Percentiles rank a stretch among this genome's conserved stretches.
These are phyloP conservation scores for Schizopora paradoxa DNA, from an alignment of 1,284 basidiomycete genomes.

Conservation along the genomic window DNA sequence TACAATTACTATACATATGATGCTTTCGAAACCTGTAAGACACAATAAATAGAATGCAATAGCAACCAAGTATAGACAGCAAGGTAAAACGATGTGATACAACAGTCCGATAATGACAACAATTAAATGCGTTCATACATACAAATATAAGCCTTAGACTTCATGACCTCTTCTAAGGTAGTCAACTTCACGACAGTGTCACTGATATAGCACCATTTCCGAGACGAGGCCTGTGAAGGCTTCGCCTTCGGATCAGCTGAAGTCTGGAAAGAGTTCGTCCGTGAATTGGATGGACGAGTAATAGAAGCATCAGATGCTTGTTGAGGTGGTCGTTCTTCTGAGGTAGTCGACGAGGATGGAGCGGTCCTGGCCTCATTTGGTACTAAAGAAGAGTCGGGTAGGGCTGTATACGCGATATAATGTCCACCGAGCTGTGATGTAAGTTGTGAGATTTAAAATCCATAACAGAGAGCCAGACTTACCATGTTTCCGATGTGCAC, in stretches of 20 bases:
- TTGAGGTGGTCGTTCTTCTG: not conserved
- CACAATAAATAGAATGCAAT: no score
- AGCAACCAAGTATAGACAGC: no score
- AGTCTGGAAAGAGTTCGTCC: conserved; percentile 17
- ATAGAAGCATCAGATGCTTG: not conserved
- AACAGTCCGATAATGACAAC: not conserved
- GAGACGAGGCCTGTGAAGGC: conserved; percentile 22
- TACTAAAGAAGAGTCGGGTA: conserved; percentile 31
- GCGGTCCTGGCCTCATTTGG: not conserved
- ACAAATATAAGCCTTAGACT: conserved; percentile 86
- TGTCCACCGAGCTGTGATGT: conserved; percentile 67
- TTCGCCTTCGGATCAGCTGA: conserved; percentile 7
- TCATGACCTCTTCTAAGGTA: conserved; percentile 82
- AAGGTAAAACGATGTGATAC: no score
- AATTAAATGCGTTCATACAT: conserved; percentile 69
- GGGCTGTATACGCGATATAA: conserved; percentile 75
- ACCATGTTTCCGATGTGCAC: conserved; percentile 91
- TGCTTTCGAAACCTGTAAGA: no score
- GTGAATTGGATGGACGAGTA: conserved; percentile 16
- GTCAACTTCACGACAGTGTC: conserved; percentile 77
- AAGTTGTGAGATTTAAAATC: conserved; percentile 12
- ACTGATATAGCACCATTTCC: conserved; percentile 90
- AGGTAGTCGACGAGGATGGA: not conserved
- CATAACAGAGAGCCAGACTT: conserved; percentile 22
- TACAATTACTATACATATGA: no score